A percentile compares a stretch with the other conserved stretches of the same genome.
Evolutionary conservation across 768 basidiomycete genomes (phyloP).

Genomic region (Crepidotus variabilis): DNA sequence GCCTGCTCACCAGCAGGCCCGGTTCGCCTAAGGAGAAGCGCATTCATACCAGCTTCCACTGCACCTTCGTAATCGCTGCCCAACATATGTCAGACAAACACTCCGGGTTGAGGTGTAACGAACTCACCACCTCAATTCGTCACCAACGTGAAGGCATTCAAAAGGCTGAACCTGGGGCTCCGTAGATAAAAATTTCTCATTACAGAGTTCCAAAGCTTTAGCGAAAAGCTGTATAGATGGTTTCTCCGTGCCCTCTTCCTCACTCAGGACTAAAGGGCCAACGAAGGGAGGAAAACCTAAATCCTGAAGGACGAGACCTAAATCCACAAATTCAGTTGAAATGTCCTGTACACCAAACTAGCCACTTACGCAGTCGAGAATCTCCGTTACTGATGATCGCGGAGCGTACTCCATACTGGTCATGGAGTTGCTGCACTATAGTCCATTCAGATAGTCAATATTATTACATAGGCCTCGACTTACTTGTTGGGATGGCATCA

Average conservation of each 20-base stretch:
- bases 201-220: constrained; percentile 35
- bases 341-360: background rate
- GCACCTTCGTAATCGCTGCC: constrained; percentile 69
- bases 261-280: constrained; percentile 61
- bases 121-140: constrained; percentile 62
- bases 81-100: constrained; percentile 1
- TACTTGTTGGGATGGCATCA: constrained; percentile 30
- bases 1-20: constrained; percentile 45
- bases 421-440: constrained; percentile 41
- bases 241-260: constrained; percentile 68
- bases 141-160: constrained; percentile 70
- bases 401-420: constrained; percentile 41
- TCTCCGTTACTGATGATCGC: constrained; percentile 75
- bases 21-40: constrained; percentile 52
- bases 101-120: background rate
- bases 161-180: constrained; percentile 24
- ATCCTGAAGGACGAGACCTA: constrained; percentile 40
- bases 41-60: constrained; percentile 45
- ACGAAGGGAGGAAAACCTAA: constrained; percentile 49
- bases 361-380: constrained; percentile 55
- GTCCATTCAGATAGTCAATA: background rate
- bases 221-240: constrained; percentile 58
- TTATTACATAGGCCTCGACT: background rate
- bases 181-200: constrained; percentile 13
- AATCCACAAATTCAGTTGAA: background rate